Evolutionary conservation across 768 basidiomycete genomes (phyloP), one percentile per base, ranked within the genome.

Genomic region (Gymnopilus dilepis): DNA sequence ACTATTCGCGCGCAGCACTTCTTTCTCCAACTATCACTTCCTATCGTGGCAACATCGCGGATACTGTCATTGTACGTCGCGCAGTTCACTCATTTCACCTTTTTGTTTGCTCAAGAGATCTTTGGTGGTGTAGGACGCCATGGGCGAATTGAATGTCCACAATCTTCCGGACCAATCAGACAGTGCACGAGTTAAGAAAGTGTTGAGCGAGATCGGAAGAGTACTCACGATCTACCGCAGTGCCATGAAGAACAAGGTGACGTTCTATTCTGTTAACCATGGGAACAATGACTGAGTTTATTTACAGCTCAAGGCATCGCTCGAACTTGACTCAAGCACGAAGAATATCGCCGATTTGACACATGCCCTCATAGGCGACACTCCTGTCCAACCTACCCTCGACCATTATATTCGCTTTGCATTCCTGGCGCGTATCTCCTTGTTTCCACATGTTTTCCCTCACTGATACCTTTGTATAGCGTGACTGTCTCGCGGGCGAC

Each of bases 371-470:
- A 24, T 58, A 7, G 30, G 40, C n/a, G 31, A 34, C 17, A 47
- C 38, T 22, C 43, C 19, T 1, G 45, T 58, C 31, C 40, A 47
- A 12, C 15, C 21, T 9, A 58, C 56, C 3, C 22, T 58, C 2
- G 41, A 58, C 5, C 56, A 43, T 40, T 58, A 58, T 41, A 58
- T 58, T n/a, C 38, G 56, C 11, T 22, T 58, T 15, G 56, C 56
- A 8, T 58, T 58, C 31, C 22, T 58, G n/a, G 56, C 43, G 6
- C 15, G 56, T 40, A n/a, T n/a, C n/a, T n/a, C n/a, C 28, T 3
- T 26, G 28, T 38, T 30, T 11, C 22, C 56, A 24, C 38, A 6
- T 4, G 1, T 40, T 43, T 43, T 34, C 33, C 33, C 6, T 34
- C 6, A 34, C 41, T 22, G 41, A 43, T 17, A n/a, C n/a, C 11